Evolutionary conservation across 257 asterid genomes (phyloP).

Genomic region (Coffea eugenioides): DNA sequence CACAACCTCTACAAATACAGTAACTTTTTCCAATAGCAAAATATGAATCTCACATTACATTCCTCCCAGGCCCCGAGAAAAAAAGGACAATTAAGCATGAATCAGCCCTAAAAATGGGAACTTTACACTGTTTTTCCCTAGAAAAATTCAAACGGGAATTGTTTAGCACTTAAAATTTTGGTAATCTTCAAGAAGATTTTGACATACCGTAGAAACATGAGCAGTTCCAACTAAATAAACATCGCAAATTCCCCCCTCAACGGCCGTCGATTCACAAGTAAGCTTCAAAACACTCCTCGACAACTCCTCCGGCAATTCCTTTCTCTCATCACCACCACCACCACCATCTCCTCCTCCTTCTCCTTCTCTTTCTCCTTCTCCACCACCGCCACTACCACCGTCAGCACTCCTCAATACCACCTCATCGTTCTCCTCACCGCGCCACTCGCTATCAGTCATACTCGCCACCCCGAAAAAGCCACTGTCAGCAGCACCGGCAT

Average conservation of each 20-base stretch:
- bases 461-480: slow-evolving; percentile 23
- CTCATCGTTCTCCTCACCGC: slow-evolving; percentile 18
- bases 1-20: too few species aligned
- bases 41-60: neutral
- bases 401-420: slow-evolving; percentile 12
- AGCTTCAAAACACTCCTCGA: slow-evolving; percentile 55
- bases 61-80: too few species aligned
- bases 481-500: slow-evolving; percentile 14
- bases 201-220: slow-evolving; percentile 71
- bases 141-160: neutral
- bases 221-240: slow-evolving; percentile 89
- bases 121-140: neutral
- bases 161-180: neutral
- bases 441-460: slow-evolving; percentile 14
- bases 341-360: slow-evolving; percentile 23
- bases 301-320: slow-evolving; percentile 66
- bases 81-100: neutral
- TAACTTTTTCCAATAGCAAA: too few species aligned
- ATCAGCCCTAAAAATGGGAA: neutral
- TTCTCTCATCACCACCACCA: slow-evolving; percentile 38
- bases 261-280: slow-evolving; percentile 70
- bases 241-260: slow-evolving; percentile 75
- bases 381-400: slow-evolving; percentile 16
- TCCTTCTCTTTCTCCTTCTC: slow-evolving; percentile 28
- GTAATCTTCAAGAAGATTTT: neutral